Evolutionary conservation across 176 grass and related monocot genomes (phyloP).

Genomic region (Musa schizocarpa): DNA sequence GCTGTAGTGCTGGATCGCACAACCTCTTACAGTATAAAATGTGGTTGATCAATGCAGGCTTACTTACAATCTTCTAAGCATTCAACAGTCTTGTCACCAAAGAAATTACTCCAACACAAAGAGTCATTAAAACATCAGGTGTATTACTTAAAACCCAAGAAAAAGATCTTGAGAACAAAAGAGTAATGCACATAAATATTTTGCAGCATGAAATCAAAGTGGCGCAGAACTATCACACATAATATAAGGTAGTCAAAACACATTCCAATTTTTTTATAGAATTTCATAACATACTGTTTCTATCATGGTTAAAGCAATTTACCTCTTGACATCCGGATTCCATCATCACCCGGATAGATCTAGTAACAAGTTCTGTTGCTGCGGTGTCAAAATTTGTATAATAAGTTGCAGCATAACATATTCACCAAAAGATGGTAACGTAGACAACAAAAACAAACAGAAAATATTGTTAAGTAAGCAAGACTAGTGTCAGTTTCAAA

Average conservation of each 20-base stretch:
- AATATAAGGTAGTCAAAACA: neutral
- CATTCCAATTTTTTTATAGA: neutral
- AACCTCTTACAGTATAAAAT: neutral
- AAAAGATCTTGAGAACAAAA: neutral
- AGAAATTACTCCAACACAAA: too few relatives aligned
- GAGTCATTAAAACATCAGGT: too few relatives aligned
- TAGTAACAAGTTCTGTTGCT: slow-evolving; percentile 80
- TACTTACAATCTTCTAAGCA: too few relatives aligned
- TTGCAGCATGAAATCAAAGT: too few relatives aligned
- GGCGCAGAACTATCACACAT: too few relatives aligned
- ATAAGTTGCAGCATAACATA: neutral
- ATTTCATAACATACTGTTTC: neutral
- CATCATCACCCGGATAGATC: slow-evolving; percentile 74
- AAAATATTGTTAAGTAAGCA: neutral
- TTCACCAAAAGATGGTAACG: neutral
- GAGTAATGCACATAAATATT: neutral
- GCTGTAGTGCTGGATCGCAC: neutral
- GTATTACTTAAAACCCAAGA: too few relatives aligned
- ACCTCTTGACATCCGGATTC: slow-evolving; percentile 93
- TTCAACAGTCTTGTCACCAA: too few relatives aligned
- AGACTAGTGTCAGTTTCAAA: neutral
- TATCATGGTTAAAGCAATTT: slow-evolving; percentile 4
- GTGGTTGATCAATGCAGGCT: too few relatives aligned
- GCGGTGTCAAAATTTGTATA: slow-evolving; percentile 24
- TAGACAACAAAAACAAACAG: neutral